A percentile compares a stretch with the other conserved stretches of the same genome.
Evolutionary conservation across 345 rosid genomes (phyloP).

Genomic region (sweet orange (Citrus sinensis)): DNA sequence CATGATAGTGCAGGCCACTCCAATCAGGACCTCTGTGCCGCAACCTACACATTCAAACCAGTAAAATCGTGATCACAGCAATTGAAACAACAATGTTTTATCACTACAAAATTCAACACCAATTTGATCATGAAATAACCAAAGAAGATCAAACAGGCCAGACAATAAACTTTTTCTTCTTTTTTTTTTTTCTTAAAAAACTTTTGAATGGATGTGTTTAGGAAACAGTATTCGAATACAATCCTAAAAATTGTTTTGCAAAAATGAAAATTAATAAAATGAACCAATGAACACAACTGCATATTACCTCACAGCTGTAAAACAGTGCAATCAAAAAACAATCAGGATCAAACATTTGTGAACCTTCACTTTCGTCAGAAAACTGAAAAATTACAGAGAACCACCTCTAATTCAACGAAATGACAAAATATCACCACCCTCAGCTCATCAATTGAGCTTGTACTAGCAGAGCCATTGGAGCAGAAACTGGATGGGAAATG

Average conservation of each 20-base stretch:
- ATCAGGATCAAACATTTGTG: not conserved
- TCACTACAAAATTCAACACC: not conserved
- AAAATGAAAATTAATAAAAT: not conserved
- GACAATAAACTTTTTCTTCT: not conserved
- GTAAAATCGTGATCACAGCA: not conserved
- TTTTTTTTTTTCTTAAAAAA: too few species aligned
- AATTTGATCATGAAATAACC: not conserved
- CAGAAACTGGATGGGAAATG: not conserved
- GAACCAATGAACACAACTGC: not conserved
- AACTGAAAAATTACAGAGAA: not conserved
- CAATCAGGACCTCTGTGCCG: slow-evolving; percentile 86
- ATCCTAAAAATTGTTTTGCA: not conserved
- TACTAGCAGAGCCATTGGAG: not conserved
- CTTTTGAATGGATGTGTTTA: not conserved
- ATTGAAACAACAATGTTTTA: not conserved
- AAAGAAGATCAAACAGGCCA: not conserved
- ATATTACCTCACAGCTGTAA: not conserved
- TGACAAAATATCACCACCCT: too few species aligned
- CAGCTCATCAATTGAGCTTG: not conserved
- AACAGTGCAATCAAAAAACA: not conserved
- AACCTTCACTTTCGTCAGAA: not conserved
- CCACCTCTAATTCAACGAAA: too few species aligned
- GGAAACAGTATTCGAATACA: not conserved
- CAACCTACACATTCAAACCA: slow-evolving; percentile 38
- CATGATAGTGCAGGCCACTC: slow-evolving; percentile 74